Evolutionary conservation across 2,329 filamentous ascomycete species (phyloP).

Genomic region (Lasiodiplodia hormozganensis): DNA sequence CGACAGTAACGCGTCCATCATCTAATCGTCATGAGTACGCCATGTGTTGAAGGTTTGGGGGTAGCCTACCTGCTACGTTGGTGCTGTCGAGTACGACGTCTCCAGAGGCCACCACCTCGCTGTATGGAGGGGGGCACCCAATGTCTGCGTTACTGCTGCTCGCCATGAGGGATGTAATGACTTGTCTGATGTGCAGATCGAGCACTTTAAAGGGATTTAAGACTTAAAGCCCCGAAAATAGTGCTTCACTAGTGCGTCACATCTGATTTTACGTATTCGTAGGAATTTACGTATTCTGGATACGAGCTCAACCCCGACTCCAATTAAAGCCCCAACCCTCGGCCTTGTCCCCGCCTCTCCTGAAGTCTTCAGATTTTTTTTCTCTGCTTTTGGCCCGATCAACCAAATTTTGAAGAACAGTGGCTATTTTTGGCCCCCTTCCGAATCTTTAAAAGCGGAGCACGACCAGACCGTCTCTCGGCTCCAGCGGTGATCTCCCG

Average conservation of each 20-base stretch:
- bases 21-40: not conserved
- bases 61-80: not conserved
- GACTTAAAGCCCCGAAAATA: not conserved
- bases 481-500: not conserved
- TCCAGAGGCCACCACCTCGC: constrained; percentile 1
- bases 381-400: not conserved
- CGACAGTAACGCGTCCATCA: constrained; percentile 38
- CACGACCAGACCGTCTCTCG: not conserved
- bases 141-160: not conserved
- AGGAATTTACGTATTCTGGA: constrained; percentile 13
- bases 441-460: not conserved
- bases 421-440: not conserved
- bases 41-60: not conserved
- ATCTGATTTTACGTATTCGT: constrained; percentile 4
- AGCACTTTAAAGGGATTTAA: not conserved
- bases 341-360: not conserved
- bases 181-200: not conserved
- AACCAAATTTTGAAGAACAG: not conserved
- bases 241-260: not conserved
- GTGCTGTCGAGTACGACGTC: constrained; percentile 2
- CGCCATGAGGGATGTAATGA: not conserved
- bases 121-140: constrained; percentile 2
- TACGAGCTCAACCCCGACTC: not conserved
- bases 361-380: not conserved
- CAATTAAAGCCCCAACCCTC: not conserved